Base-by-base conservation (phyloP, 1,284 basidiomycete species). In the Thelephora terrestris region DNA sequence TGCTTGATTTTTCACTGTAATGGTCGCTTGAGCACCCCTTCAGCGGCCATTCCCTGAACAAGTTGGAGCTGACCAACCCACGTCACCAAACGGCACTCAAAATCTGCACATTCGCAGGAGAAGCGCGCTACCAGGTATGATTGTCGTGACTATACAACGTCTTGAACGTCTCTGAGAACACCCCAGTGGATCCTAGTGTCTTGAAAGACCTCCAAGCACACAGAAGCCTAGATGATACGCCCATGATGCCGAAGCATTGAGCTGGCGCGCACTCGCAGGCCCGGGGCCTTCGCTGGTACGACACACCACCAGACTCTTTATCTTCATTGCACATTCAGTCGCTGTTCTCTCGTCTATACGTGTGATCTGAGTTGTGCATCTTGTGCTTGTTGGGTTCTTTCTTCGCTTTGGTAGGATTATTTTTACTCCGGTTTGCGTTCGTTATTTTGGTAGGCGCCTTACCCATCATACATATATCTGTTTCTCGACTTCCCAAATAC, bases 131-230 rank as follows among this genome's bases (percentile, higher is more conserved):
- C 89, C 88, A 70, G 84, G 87, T 89, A 64, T 57, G 75, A 57
- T 47, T 46, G 49, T 9, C 18, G 10, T 16, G 18, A 45, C 49
- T 46, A 55, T 56, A 43, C 52, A 50, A 25, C 46, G 27, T 43
- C 46, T 47, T 40, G 34, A 50, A 49, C 49, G 36, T 24, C 50
- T 54, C 25, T 51, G 47, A 47, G 50, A 43, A 43, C 50, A 45
- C 47, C 53, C 53, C 65, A 84, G 87, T 93, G 56, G 91, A 95
- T 64, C 90, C 91, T 1, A 79, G 80, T 34, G 91, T 94, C 29
- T 71, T 93, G 58, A 81, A 85, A 37, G 91, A 94, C 69, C 71
- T 95, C 46, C 88, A 93, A 67, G 83, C 84, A 20, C 88, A 91
- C 63, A 74, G 83, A 65, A 91, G 81, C 68, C 73, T 91, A 54